Base-by-base conservation (phyloP, 2,329 filamentous ascomycete genomes). In the Camillea tinctor region DNA sequence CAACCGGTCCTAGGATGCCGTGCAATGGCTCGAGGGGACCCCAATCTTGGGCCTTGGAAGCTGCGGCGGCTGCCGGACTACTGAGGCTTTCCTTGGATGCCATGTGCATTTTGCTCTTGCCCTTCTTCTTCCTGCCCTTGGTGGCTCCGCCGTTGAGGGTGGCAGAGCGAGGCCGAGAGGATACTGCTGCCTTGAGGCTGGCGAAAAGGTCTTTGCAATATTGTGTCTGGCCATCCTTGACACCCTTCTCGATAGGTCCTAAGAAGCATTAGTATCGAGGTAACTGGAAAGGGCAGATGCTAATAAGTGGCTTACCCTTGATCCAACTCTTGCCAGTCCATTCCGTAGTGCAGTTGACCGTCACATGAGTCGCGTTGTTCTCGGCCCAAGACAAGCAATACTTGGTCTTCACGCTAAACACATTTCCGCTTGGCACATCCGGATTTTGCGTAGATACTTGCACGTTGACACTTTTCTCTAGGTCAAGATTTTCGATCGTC, bases 241-340 rank as follows among this genome's bases (percentile, higher is more conserved):
- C 92, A 61, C 92, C 94, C 74, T 97, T 97, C 74, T 99, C 95
- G 68, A 99, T 99, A 1, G 95, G 91, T 64, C 91, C 93, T 97
- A 66, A 50, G 56, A 54, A 36, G 60, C 26, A 30, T 30, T 81
- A 64, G 80, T 74, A 54, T 60, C 54, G 22, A 11, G 19, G 24
- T 23, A 44, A 44, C n/a, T 2, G 17, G 2, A 3, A n/a, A 44
- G 36, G 11, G 17, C 5, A 15, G 17, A 5, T 44, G 36, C 13
- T 7, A 4, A 44, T 44, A n/a, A 11, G 54, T 24, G 54, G 26
- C 81, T 73, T 80, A 96, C 93, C 92, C 80, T 95, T 97, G 52
- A 99, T 79, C 95, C 95, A 99, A 79, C 93, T 97, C 82, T 98
- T 99, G 68, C 93, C 93, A 3, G 89, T 89, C 96, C 96, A 99